Percentiles rank a stretch among this genome's conserved stretches.
phyloP scores from a whole-genome alignment of 208 protist species.

The Novymonas esmeraldas region DNA sequence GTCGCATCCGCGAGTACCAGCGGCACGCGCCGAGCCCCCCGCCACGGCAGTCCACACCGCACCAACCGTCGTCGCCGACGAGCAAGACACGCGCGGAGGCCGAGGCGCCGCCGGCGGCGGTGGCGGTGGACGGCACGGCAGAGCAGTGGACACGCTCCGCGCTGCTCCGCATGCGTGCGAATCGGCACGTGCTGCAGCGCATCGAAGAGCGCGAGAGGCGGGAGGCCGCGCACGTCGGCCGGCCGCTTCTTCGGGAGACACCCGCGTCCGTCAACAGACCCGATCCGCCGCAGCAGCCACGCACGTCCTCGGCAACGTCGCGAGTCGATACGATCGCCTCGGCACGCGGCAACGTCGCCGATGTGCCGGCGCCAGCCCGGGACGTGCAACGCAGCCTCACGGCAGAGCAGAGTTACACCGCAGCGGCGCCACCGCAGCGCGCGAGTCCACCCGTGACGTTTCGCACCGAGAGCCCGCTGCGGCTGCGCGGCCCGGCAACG shows the following conservation, averaged over 20 bases:
- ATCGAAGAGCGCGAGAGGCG: slow-evolving; percentile 12
- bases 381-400: background rate
- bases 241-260: background rate
- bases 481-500: background rate
- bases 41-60: background rate
- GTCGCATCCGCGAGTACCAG: slow-evolving; percentile 17
- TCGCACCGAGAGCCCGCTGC: slow-evolving; percentile 9
- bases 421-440: background rate
- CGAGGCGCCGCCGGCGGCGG: background rate
- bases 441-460: slow-evolving; percentile 13
- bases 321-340: background rate
- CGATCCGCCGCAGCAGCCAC: background rate
- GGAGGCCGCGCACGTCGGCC: slow-evolving; percentile 9
- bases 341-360: background rate
- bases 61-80: background rate
- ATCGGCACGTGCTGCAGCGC: slow-evolving; percentile 16
- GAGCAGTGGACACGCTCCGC: slow-evolving; percentile 29
- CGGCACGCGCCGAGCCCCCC: slow-evolving; percentile 21
- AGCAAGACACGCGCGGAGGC: background rate
- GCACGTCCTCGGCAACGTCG: background rate
- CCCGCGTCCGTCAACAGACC: background rate
- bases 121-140: background rate
- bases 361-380: background rate
- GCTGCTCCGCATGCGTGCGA: slow-evolving; percentile 28
- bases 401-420: background rate